These are phyloP conservation scores for Cladobotryum protrusum DNA, from an alignment of 2,329 filamentous ascomycete species.

Conservation along the genomic window DNA sequence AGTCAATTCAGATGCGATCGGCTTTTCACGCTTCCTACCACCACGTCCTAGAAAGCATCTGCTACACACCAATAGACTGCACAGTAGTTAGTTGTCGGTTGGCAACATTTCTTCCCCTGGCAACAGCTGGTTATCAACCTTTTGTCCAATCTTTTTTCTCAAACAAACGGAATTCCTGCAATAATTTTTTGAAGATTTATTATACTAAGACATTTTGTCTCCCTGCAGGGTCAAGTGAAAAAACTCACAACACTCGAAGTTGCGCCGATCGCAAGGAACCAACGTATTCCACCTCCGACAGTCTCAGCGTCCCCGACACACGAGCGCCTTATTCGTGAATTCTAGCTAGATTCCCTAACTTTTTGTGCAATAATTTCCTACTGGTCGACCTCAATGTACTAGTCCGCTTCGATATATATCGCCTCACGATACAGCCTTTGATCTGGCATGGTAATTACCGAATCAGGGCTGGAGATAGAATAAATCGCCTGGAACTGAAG, in stretches of 20 bases:
- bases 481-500: not conserved
- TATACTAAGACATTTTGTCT: not conserved
- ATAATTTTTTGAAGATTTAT: not conserved
- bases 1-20: not conserved
- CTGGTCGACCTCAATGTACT: too few species aligned
- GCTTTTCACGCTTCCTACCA: not conserved
- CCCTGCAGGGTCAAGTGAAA: not conserved
- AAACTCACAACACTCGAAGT: not conserved
- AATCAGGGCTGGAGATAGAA: not conserved
- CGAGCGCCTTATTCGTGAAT: too few species aligned
- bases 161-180: not conserved
- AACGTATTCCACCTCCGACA: not conserved
- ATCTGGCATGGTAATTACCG: constrained; percentile 15
- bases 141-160: not conserved
- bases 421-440: not conserved
- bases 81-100: not conserved
- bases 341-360: too few species aligned
- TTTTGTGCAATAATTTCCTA: too few species aligned
- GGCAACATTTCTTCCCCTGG: not conserved
- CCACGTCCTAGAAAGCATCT: not conserved
- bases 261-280: not conserved
- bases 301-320: not conserved
- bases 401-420: not conserved
- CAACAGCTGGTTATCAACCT: not conserved
- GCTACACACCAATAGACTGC: not conserved